A percentile compares a stretch with the other conserved stretches of the same genome.
These are phyloP conservation scores for Nidularia pulvinata DNA, from an alignment of 768 basidiomycete genomes.

Conservation along the genomic window DNA sequence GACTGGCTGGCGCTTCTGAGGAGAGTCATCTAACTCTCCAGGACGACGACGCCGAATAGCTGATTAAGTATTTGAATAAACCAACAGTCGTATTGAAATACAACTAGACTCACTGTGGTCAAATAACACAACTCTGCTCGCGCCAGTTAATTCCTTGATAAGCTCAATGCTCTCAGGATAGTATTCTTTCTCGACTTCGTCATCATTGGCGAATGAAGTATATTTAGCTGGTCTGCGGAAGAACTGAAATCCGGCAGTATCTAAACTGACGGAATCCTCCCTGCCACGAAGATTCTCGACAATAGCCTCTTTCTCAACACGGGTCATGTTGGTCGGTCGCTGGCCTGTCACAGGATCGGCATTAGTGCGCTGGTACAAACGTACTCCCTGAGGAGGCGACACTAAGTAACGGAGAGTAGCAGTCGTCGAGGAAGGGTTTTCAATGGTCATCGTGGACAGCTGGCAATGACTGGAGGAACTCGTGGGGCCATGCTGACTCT, in stretches of 20 bases:
- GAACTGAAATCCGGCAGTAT: conserved; percentile 53
- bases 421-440: conserved; percentile 13
- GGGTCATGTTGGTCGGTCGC: conserved; percentile 30
- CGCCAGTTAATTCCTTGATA: conserved; percentile 57
- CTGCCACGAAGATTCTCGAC: conserved; percentile 57
- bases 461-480: too few species aligned
- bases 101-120: conserved; percentile 50
- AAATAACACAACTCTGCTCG: conserved; percentile 55
- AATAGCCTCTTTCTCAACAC: conserved; percentile 22
- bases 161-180: conserved; percentile 57
- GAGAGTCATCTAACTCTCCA: conserved; percentile 26
- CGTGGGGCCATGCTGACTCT: too few species aligned
- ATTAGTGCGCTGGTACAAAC: conserved; percentile 36
- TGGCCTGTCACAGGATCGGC: conserved; percentile 28
- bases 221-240: conserved; percentile 36
- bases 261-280: conserved; percentile 41
- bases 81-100: not conserved
- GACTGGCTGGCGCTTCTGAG: conserved; percentile 44
- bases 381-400: conserved; percentile 34
- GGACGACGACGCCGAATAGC: conserved; percentile 48
- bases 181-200: conserved; percentile 49
- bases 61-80: conserved; percentile 7
- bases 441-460: not conserved
- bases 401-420: conserved; percentile 33
- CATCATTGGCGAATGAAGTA: conserved; percentile 41